Percentiles rank a stretch among this genome's conserved stretches.
Conservation (phyloP, 2,329 filamentous ascomycete genomes). For the Zelopaecilomyces penicillatus region DNA sequence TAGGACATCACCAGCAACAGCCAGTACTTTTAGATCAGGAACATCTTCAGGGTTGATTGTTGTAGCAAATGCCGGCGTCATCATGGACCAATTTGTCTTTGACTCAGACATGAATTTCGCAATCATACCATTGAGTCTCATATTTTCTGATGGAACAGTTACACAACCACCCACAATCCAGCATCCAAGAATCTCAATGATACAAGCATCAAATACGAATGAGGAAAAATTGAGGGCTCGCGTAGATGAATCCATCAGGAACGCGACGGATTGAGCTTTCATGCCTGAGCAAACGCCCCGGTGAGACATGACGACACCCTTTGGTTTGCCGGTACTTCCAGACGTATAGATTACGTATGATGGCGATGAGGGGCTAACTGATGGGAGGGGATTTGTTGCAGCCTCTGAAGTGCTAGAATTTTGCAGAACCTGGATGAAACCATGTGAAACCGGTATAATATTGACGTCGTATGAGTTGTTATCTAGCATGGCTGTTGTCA, state of each 20-base stretch:
- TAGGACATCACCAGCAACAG: background rate
- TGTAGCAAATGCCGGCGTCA: background rate
- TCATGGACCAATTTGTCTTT: background rate
- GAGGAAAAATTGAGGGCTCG: background rate
- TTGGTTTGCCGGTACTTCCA: slow-evolving; percentile 49
- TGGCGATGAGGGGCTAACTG: slow-evolving; percentile 2
- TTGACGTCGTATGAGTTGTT: background rate
- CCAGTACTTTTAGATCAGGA: background rate
- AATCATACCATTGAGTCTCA: background rate
- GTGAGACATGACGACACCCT: slow-evolving; percentile 40
- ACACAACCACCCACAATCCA: background rate
- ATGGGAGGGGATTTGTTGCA: too few relatives aligned
- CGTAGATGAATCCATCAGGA: background rate
- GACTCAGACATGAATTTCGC: background rate
- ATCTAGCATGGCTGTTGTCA: too few relatives aligned
- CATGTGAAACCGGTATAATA: too few relatives aligned
- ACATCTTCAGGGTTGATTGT: background rate
- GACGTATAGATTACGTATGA: slow-evolving; percentile 50
- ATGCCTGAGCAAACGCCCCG: background rate
- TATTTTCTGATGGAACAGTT: background rate
- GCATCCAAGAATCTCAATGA: background rate
- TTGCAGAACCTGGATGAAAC: too few relatives aligned
- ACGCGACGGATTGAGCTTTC: background rate
- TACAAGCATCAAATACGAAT: background rate
- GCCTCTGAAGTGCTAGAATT: too few relatives aligned